phyloP scores from a whole-genome alignment of 352 stramenopile species.

The Pelagophyceae sp. region DNA sequence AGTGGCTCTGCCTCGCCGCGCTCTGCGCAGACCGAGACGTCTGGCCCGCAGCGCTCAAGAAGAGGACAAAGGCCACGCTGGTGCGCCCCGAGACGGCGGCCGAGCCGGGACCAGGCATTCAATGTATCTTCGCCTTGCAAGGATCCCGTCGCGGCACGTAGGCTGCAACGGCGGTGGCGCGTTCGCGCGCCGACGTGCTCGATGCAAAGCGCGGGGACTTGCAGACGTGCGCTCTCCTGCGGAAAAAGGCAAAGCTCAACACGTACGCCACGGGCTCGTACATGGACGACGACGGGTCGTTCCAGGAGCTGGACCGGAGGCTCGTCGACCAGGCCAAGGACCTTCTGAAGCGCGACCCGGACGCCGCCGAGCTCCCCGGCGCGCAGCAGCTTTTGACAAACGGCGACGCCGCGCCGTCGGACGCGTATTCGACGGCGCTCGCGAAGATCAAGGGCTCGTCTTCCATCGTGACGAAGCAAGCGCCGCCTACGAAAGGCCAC shows the following conservation, averaged over 20 bases:
- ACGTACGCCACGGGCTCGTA: background rate
- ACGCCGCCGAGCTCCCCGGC: background rate
- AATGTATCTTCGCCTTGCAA: background rate
- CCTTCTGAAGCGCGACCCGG: background rate
- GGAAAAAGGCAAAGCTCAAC: background rate
- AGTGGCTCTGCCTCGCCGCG: background rate
- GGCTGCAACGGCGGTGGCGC: background rate
- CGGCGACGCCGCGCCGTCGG: background rate
- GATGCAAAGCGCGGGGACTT: background rate
- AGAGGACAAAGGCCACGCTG: background rate
- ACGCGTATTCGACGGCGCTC: background rate
- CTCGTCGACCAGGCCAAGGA: background rate
- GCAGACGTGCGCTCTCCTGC: background rate
- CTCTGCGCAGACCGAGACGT: background rate
- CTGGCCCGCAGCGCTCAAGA: background rate
- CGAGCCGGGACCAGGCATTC: no score
- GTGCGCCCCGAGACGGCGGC: background rate
- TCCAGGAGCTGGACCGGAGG: background rate
- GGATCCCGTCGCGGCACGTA: background rate
- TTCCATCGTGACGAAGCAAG: background rate
- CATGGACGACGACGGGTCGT: slow-evolving; percentile 5
- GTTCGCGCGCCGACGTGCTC: background rate
- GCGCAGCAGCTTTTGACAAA: background rate
- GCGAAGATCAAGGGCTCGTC: background rate
- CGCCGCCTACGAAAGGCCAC: background rate